Conservation (phyloP, 2,329 filamentous ascomycete species). For the Pseudopyricularia cyperi region DNA sequence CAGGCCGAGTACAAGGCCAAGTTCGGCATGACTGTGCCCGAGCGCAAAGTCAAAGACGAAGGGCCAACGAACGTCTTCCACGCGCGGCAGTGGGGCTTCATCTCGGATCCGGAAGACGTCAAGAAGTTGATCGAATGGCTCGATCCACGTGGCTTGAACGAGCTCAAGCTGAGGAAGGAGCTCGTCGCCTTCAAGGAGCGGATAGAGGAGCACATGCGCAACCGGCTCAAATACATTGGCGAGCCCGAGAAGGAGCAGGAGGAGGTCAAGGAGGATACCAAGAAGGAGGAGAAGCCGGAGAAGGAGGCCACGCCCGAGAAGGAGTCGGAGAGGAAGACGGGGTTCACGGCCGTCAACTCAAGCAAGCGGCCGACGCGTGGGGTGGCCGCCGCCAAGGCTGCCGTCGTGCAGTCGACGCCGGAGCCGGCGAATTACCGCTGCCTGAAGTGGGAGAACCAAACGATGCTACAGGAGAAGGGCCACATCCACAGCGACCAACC, state of each 20-base stretch:
- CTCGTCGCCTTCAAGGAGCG: constrained; percentile 61
- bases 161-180: constrained; percentile 80
- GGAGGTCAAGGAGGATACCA: constrained; percentile 25
- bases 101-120: constrained; percentile 65
- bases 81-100: constrained; percentile 82
- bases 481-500: constrained; percentile 44
- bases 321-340: constrained; percentile 12
- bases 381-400: constrained; percentile 15
- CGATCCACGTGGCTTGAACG: constrained; percentile 73
- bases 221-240: constrained; percentile 60
- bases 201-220: constrained; percentile 69
- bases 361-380: constrained; percentile 2
- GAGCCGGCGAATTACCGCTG: constrained; percentile 32
- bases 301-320: constrained; percentile 8
- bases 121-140: constrained; percentile 78
- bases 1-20: constrained; percentile 63
- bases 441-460: constrained; percentile 41
- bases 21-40: constrained; percentile 71
- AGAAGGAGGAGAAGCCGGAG: constrained; percentile 8
- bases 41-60: constrained; percentile 79
- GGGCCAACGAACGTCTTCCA: constrained; percentile 64
- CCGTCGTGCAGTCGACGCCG: constrained; percentile 20
- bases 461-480: constrained; percentile 41
- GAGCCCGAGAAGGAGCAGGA: constrained; percentile 16
- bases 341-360: background rate